phyloP scores from a whole-genome alignment of 1,284 basidiomycete genomes.

The Sphaerobolus stellatus region DNA sequence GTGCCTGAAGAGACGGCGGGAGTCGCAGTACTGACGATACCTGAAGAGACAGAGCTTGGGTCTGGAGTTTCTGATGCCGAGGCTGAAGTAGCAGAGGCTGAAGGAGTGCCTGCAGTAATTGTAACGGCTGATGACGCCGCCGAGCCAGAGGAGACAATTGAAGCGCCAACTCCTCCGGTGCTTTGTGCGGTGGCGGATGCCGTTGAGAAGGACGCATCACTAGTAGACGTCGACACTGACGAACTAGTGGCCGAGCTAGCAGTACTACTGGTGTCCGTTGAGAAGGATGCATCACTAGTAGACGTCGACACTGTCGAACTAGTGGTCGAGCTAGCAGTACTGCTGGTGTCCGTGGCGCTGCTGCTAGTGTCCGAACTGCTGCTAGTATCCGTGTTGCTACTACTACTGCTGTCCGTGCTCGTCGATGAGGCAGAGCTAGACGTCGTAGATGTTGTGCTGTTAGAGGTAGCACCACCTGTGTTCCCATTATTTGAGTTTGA shows the following conservation, averaged over 20 bases:
- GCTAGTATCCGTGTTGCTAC: too few species aligned
- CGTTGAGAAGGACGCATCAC: neutral
- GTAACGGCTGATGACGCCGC: conserved; percentile 11
- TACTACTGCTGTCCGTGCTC: too few species aligned
- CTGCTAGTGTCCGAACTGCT: too few species aligned
- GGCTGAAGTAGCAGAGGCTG: conserved; percentile 5
- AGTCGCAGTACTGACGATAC: conserved; percentile 10
- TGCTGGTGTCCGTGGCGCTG: too few species aligned
- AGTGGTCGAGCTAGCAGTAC: too few species aligned
- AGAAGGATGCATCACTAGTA: conserved; percentile 3
- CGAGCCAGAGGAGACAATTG: neutral
- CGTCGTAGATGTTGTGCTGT: conserved; percentile 12
- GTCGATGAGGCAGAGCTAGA: too few species aligned
- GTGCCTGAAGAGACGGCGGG: conserved; percentile 1
- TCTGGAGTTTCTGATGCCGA: conserved; percentile 10
- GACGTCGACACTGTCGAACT: conserved; percentile 7
- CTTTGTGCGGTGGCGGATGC: neutral
- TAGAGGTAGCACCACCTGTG: conserved; percentile 5
- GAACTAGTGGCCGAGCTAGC: conserved; percentile 20
- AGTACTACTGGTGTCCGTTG: neutral
- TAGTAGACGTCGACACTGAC: conserved; percentile 10
- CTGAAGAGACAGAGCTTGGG: conserved; percentile 12
- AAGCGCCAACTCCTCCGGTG: neutral
- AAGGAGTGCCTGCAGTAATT: conserved; percentile 3
- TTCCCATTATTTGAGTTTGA: neutral